Conservation (phyloP, 352 stramenopile genomes). For the Globisporangium barbulae region DNA sequence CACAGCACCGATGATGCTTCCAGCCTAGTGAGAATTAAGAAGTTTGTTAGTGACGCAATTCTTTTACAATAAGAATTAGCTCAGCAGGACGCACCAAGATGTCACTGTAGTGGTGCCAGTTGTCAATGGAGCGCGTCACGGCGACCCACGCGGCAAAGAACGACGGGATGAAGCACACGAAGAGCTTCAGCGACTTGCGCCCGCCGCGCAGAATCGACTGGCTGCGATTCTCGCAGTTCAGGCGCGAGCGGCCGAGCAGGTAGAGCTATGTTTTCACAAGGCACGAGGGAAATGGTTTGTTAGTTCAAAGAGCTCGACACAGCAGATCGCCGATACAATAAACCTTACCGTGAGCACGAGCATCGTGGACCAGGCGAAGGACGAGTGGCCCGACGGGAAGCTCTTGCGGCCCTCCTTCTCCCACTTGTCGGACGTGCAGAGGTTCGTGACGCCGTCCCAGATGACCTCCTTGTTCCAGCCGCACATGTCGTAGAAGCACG, state of each 20-base stretch:
- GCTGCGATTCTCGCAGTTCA: conserved; percentile 50
- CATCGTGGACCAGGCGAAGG: conserved; percentile 68
- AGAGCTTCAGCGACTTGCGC: conserved; percentile 62
- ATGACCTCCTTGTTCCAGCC: conserved; percentile 58
- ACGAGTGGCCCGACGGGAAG: conserved; percentile 76
- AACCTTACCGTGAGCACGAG: conserved; percentile 60
- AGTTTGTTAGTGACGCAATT: not conserved
- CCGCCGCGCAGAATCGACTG: conserved; percentile 44
- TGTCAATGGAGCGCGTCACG: conserved; percentile 75
- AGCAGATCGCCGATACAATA: not conserved
- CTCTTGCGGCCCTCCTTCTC: conserved; percentile 68
- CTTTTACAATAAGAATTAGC: not conserved
- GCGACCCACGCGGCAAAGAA: conserved; percentile 67
- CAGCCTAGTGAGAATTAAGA: conserved; percentile 21
- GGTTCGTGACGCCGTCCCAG: conserved; percentile 63
- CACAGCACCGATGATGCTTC: conserved; percentile 61
- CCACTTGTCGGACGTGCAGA: conserved; percentile 41
- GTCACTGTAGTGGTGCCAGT: conserved; percentile 85
- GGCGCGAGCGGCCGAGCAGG: conserved; percentile 56
- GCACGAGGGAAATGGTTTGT: not conserved
- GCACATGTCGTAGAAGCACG: conserved; percentile 78
- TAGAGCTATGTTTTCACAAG: conserved; percentile 42
- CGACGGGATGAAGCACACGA: conserved; percentile 60
- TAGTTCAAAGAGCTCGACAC: not conserved
- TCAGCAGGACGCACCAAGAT: conserved; percentile 42